A percentile compares a stretch with the other conserved stretches of the same genome.
phyloP scores from a whole-genome alignment of 1,284 basidiomycete genomes.

The Ceratobasidium papillatum region DNA sequence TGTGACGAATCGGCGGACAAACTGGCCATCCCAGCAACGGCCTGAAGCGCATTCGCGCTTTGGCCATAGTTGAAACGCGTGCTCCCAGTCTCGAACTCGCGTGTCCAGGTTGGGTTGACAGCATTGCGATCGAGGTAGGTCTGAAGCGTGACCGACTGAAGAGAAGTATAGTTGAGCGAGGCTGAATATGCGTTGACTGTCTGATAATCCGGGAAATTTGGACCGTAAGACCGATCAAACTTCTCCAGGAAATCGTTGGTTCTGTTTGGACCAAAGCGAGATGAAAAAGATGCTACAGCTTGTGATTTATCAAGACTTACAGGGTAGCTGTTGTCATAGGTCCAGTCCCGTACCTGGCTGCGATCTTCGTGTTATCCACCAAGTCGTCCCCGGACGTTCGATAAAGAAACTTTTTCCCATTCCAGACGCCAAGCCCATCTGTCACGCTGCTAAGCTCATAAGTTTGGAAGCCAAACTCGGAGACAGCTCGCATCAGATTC shows the following conservation, averaged over 20 bases:
- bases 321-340: constrained; percentile 53
- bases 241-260: constrained; percentile 58
- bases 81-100: constrained; percentile 84
- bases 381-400: background rate
- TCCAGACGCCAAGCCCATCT: constrained; percentile 76
- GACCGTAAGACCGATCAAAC: background rate
- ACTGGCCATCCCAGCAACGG: constrained; percentile 75
- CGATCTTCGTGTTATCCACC: background rate
- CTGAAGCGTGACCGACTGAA: constrained; percentile 63
- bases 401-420: constrained; percentile 58
- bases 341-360: constrained; percentile 13
- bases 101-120: constrained; percentile 67
- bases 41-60: constrained; percentile 79
- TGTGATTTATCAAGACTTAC: constrained; percentile 54
- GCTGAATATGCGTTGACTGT: constrained; percentile 65
- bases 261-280: constrained; percentile 64
- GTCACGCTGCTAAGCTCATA: constrained; percentile 63
- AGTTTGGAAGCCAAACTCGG: constrained; percentile 79
- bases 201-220: background rate
- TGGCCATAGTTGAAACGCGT: constrained; percentile 92
- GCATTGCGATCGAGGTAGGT: constrained; percentile 69
- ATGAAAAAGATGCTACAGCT: background rate
- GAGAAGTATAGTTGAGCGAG: constrained; percentile 63
- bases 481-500: constrained; percentile 81
- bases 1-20: constrained; percentile 77